Evolutionary conservation across 192 early-diverging fungal species (phyloP), one percentile per base, ranked within the genome.

Genomic region (Mycoemilia scoparia): DNA sequence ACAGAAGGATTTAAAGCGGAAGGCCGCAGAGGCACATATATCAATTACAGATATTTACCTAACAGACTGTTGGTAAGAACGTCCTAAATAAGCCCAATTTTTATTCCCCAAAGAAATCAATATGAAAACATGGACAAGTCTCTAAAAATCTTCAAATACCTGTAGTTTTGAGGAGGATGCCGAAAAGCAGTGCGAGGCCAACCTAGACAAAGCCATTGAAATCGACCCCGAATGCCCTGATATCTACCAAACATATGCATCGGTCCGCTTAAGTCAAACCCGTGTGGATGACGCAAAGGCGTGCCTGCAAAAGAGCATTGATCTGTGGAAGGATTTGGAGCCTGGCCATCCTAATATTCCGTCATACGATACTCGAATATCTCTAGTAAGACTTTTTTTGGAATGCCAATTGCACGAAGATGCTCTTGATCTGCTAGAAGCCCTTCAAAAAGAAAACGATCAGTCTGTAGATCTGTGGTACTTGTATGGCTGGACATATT

Each of bases 1-100:
- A 5, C 54, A 70, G 16, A 49, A 40, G 10, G 42, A 42, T 3
- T 37, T 86, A 2, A 48, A 45, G 12, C 45, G 60, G 17, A 87
- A 90, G 45, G 74, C 85, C 37, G 72, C 86, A 0, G 67, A 69
- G 27, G 89, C 87, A 8, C 67, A 89, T 14, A 89, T 85, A 55
- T 81, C 88, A 23, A 88, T 98, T 74, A 73, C 83, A 2, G 95
- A 98, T 49, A 87, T 96, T 13, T 98, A 87, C 54, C 72, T 98
- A 58, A 96, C 95, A 0, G 93, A 98, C 49, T 90, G 83, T 54
- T 98, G 93, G n/a, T n/a, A n/a, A n/a, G n/a, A n/a, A n/a, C n/a
- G n/a, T n/a, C n/a, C n/a, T n/a, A n/a, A n/a, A 82, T 87, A 67
- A 56, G 58, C 36, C 13, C 21, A 7, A 0, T n/a, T n/a, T n/a